Evolutionary conservation across 495 filamentous ascomycete species (phyloP), one percentile per base, ranked within the genome.

Genomic region (Aspergillus olivimuriae): DNA sequence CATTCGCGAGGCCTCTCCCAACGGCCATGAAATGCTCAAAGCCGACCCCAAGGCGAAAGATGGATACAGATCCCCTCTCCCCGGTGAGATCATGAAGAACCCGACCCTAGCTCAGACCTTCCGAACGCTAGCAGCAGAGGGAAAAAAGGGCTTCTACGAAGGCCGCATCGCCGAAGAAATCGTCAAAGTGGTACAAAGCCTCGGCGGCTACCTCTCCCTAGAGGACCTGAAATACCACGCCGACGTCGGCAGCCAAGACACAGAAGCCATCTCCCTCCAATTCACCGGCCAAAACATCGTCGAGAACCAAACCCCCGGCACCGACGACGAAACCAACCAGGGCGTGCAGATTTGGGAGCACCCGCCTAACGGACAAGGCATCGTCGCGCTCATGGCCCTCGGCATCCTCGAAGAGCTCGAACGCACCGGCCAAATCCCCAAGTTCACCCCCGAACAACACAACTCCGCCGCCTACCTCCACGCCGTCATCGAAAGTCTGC

Each of bases 331-430:
- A 24, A 50, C 66, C 1, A 70, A 76, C 43, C 58, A 73, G 38
- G 82, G 80, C n/a, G 73, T 95, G 15, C 81, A 92, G 52, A 59
- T 98, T 2, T 97, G 90, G 90, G 92, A 98, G 51, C 90, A 95
- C 63, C 88, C 92, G 30, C 92, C 92, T n/a, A 97, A 96, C 65
- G 90, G 94, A 0, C 92, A 98, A 62, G 92, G 92, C 9, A 84
- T 98, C 48, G 89, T 97, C 0, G 94, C 92, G 4, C 73, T 97
- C 30, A 94, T 97, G 80, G 84, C 92, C 1, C 72, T 98, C 0
- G 92, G 94, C 2, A 91, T 97, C 48, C 69, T 98, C 34, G 81
- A 94, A 55, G 78, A 86, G 52, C 75, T 98, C 4, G 87, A 94
- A 63, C 72, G 75, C n/a, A 60, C 60, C 8, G 80, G 80, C 30